phyloP scores from a whole-genome alignment of 1,284 basidiomycete species.

The Schizophyllum commune region DNA sequence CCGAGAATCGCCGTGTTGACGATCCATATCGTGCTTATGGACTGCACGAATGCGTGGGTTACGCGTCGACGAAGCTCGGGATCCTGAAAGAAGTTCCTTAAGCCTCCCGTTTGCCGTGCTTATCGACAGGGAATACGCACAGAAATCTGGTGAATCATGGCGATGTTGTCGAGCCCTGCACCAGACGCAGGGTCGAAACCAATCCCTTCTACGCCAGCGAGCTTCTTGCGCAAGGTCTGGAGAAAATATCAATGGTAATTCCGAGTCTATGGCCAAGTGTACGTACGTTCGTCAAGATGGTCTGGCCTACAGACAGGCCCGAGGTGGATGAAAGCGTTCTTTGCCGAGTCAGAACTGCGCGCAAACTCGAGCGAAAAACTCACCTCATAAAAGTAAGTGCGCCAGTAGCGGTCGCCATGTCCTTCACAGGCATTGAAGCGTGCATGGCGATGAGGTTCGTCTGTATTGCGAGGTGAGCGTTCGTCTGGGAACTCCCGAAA shows the following conservation, averaged over 20 bases:
- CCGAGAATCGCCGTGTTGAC: constrained; percentile 55
- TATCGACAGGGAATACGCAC: not conserved
- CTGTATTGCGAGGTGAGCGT: not conserved
- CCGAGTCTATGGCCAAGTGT: not conserved
- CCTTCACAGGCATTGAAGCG: constrained; percentile 75
- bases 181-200: not conserved
- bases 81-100: constrained; percentile 30
- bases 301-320: not conserved
- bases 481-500: too few species aligned
- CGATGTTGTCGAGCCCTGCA: not conserved
- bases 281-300: not conserved
- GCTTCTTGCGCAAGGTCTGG: not conserved
- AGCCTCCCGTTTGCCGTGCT: not conserved
- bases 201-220: not conserved
- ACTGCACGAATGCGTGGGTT: constrained; percentile 61
- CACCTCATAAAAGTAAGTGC: constrained; percentile 70
- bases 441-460: constrained; percentile 32
- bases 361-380: constrained; percentile 32
- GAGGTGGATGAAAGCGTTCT: not conserved
- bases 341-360: not conserved
- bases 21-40: constrained; percentile 69
- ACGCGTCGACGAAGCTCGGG: constrained; percentile 38
- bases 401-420: constrained; percentile 72
- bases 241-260: not conserved
- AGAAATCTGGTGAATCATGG: not conserved